A percentile compares a stretch with the other conserved stretches of the same genome.
Conservation (phyloP, 2,329 filamentous ascomycete genomes). For the Ramularia endophylla region DNA sequence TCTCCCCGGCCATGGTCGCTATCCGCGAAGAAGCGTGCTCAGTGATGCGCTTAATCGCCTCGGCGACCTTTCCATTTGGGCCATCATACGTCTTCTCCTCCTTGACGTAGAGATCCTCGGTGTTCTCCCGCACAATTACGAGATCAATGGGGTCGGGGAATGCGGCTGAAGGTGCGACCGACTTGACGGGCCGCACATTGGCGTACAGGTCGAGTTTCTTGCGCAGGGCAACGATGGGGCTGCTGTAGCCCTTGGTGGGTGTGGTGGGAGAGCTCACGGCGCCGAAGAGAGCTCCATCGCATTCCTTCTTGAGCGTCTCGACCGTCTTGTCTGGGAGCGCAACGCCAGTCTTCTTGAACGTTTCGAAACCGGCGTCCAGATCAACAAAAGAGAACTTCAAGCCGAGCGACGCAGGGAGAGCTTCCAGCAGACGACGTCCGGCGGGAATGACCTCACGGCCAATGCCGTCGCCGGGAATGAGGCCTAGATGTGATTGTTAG, state of each 20-base stretch:
- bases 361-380: conserved; percentile 87
- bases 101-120: conserved; percentile 97
- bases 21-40: conserved; percentile 81
- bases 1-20: conserved; percentile 88
- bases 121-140: conserved; percentile 98
- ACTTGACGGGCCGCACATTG: conserved; percentile 95
- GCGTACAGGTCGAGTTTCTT: conserved; percentile 94
- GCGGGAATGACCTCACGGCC: conserved; percentile 97
- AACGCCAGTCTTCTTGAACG: conserved; percentile 81
- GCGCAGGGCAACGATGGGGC: conserved; percentile 91
- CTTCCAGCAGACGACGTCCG: conserved; percentile 84
- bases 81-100: conserved; percentile 80
- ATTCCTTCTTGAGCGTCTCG: conserved; percentile 79
- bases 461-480: conserved; percentile 97
- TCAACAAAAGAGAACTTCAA: conserved; percentile 93
- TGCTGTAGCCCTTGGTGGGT: conserved; percentile 91
- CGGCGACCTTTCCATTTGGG: conserved; percentile 73
- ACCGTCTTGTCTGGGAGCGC: conserved; percentile 90
- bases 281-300: conserved; percentile 93
- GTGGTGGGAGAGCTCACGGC: conserved; percentile 88
- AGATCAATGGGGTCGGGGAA: conserved; percentile 69
- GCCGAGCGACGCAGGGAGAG: conserved; percentile 81
- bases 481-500: conserved; percentile 53
- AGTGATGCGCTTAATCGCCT: conserved; percentile 96
- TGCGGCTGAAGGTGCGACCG: conserved; percentile 55